These are phyloP conservation scores for Oryza meyeriana DNA, from an alignment of 176 grass and related monocot genomes.

Conservation along the genomic window DNA sequence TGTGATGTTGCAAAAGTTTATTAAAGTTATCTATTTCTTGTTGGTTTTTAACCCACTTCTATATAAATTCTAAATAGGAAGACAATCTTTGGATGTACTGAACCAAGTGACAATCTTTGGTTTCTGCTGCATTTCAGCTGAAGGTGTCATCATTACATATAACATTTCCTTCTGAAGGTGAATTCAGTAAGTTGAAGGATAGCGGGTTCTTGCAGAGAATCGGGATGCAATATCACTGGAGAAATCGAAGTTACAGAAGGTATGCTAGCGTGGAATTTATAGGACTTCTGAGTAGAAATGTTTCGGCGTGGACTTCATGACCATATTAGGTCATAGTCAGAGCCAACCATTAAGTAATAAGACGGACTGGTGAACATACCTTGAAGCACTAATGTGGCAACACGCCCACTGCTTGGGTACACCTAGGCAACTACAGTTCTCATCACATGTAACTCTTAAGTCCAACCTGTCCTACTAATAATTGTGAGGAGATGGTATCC, in stretches of 20 bases:
- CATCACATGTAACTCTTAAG: not conserved
- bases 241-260: constrained; percentile 90
- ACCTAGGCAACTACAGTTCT: not conserved
- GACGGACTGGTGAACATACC: not conserved
- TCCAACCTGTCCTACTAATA: not conserved
- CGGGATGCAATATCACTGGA: constrained; percentile 96
- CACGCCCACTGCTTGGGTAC: not conserved
- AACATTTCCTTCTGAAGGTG: constrained; percentile 93
- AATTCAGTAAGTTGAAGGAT: constrained; percentile 77
- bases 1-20: not conserved
- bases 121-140: constrained; percentile 58
- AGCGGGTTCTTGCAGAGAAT: constrained; percentile 76
- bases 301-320: constrained; percentile 11
- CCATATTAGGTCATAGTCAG: constrained; percentile 7
- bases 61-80: not conserved
- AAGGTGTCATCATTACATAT: constrained; percentile 83
- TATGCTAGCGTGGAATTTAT: constrained; percentile 31
- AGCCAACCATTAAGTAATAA: not conserved
- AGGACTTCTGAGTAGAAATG: constrained; percentile 3
- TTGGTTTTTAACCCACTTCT: not conserved
- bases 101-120: constrained; percentile 9
- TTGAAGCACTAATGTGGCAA: constrained; percentile 14
- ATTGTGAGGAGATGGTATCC: not conserved
- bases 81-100: not conserved
- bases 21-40: not conserved